Evolutionary conservation across 2,329 filamentous ascomycete species (phyloP), one percentile per base, ranked within the genome.

Genomic region (Coleophoma eucalyptorum): DNA sequence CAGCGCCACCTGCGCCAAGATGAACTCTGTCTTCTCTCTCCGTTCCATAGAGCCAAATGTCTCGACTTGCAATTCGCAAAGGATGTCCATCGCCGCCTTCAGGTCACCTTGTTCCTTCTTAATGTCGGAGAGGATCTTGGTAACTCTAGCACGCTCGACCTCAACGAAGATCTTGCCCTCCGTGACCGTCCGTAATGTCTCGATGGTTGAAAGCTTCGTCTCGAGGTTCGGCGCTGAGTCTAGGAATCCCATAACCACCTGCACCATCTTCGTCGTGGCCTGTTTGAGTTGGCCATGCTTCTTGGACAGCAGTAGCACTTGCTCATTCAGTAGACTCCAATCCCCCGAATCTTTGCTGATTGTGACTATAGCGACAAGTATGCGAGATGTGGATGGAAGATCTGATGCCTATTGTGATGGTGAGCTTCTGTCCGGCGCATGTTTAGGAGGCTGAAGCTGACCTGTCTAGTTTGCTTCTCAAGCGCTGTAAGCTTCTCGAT

Each of bases 131-230:
- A 99, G 80, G 58, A 96, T 95, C 67, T 87, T 90, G 63, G 94
- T 99, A 53, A 99, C 87, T 60, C 94, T 89, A 58, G 94, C 94
- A 60, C 94, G 86, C 79, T 99, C 94, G 48, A 99, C 94, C 77
- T 99, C 94, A 63, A 99, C 93, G 65, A 99, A 99, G 69, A 99
- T 99, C 87, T 99, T 99, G 73, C 94, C 94, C 73, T 99, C 94
- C 8, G 94, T 99, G 45, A 99, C 93, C 40, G 93, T 97, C 62
- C 94, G 84, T 64, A 99, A 72, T 1, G 93, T 95, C 73, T 99
- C 93, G 65, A 99, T 99, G 53, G 96, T 84, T 19, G 89, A 87
- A 51, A 99, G 78, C 76, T 97, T 99, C 34, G 84, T 91, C 61
- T 97, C 91, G 54, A 90, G 66, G 64, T 83, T 87, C 33, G 94